Evolutionary conservation across 2,329 filamentous ascomycete species (phyloP).

Genomic region (Emergomyces africanus): DNA sequence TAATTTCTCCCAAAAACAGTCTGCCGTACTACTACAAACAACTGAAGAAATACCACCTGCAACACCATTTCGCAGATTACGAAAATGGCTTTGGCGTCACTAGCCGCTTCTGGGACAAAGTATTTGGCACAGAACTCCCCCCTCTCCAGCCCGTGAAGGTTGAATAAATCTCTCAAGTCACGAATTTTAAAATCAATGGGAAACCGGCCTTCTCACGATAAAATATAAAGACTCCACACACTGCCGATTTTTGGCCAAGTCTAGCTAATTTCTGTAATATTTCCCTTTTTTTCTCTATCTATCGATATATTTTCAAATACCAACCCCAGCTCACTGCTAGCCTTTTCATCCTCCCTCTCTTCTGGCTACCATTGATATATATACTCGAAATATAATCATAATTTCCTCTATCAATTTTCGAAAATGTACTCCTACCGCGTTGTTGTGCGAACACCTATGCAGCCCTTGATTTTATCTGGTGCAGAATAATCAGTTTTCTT

Average conservation of each 20-base stretch:
- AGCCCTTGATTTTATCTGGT: background rate
- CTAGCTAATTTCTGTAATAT: background rate
- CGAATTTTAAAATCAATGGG: background rate
- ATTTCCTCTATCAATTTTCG: background rate
- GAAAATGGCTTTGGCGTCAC: constrained; percentile 96
- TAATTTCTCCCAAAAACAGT: constrained; percentile 24
- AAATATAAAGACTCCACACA: background rate
- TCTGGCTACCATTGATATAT: background rate
- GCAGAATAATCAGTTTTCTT: background rate
- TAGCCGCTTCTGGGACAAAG: constrained; percentile 83
- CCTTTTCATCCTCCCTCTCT: background rate
- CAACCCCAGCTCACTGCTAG: background rate
- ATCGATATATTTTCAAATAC: background rate
- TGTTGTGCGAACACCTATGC: background rate
- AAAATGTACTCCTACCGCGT: background rate
- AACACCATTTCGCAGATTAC: constrained; percentile 96
- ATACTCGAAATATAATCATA: background rate
- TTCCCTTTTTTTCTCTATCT: background rate
- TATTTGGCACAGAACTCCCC: constrained; percentile 79
- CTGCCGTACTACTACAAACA: constrained; percentile 80
- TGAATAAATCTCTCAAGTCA: constrained; percentile 16
- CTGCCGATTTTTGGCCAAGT: background rate
- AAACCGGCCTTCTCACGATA: background rate
- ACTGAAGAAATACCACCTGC: constrained; percentile 94
- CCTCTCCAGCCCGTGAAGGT: constrained; percentile 24